phyloP scores from a whole-genome alignment of 2,329 filamentous ascomycete genomes.

The Scedosporium aurantiacum region DNA sequence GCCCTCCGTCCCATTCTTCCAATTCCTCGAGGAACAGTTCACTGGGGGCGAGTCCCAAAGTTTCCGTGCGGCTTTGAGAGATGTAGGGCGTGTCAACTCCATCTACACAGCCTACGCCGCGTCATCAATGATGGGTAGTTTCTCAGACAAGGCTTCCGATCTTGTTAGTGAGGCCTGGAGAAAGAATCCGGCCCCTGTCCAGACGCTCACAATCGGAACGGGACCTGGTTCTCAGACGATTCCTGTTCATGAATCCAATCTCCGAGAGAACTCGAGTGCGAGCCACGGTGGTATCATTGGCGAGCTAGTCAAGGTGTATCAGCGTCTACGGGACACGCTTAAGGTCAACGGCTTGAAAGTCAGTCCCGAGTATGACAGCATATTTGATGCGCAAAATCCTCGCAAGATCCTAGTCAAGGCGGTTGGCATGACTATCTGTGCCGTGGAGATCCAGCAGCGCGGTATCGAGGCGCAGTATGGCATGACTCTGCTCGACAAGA shows the following conservation, averaged over 20 bases:
- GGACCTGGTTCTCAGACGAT: slow-evolving; percentile 9
- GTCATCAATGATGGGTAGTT: not conserved
- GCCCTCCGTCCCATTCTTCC: slow-evolving; percentile 47
- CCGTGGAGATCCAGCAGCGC: slow-evolving; percentile 84
- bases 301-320: slow-evolving; percentile 51
- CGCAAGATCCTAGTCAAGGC: slow-evolving; percentile 52
- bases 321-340: slow-evolving; percentile 48
- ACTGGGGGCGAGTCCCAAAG: slow-evolving; percentile 23
- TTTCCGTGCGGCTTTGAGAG: not conserved
- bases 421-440: slow-evolving; percentile 76
- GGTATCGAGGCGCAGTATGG: slow-evolving; percentile 66
- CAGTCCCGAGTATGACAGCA: slow-evolving; percentile 20
- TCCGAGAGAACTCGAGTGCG: slow-evolving; percentile 16
- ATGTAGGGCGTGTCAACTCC: not conserved
- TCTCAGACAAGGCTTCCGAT: slow-evolving; percentile 4
- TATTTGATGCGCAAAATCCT: slow-evolving; percentile 26
- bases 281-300: slow-evolving; percentile 24
- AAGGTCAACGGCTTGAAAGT: slow-evolving; percentile 40
- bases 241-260: slow-evolving; percentile 23
- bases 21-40: slow-evolving; percentile 56
- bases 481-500: slow-evolving; percentile 67
- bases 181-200: not conserved
- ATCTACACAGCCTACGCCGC: not conserved
- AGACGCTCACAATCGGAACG: slow-evolving; percentile 2
- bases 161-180: slow-evolving; percentile 4